These are phyloP conservation scores for Solanum verrucosum DNA, from an alignment of 257 asterid genomes.

Conservation along the genomic window DNA sequence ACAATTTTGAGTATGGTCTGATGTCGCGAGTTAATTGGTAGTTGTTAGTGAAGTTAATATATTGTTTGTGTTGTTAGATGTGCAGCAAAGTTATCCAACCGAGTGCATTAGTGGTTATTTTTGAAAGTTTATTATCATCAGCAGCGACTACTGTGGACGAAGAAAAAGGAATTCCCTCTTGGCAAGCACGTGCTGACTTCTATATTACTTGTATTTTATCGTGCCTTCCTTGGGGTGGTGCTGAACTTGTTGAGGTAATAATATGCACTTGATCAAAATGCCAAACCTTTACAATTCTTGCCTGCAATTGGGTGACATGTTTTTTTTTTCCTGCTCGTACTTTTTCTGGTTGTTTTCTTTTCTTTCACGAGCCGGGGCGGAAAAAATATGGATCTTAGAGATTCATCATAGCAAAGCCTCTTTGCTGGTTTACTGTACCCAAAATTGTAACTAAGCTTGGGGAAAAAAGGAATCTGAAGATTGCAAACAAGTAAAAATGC, in stretches of 20 bases:
- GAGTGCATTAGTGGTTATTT: conserved; percentile 66
- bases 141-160: conserved; percentile 97
- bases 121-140: conserved; percentile 81
- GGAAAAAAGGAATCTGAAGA: too few relatives aligned
- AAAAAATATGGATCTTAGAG: not conserved
- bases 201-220: conserved; percentile 75
- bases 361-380: not conserved
- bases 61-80: conserved; percentile 44
- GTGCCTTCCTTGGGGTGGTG: conserved; percentile 99
- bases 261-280: not conserved
- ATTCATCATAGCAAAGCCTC: not conserved
- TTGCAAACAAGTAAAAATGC: too few relatives aligned
- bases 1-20: not conserved
- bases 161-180: conserved; percentile 92
- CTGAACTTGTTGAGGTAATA: conserved; percentile 86
- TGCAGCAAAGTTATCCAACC: conserved; percentile 98
- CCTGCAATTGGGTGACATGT: not conserved
- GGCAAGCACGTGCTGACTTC: conserved; percentile 99
- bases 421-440: not conserved
- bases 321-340: not conserved
- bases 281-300: not conserved
- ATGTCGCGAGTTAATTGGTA: not conserved
- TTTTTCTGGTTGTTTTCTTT: not conserved
- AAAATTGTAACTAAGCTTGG: not conserved
- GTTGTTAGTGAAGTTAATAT: not conserved